Evolutionary conservation across 441 rosid species (phyloP), one percentile per base, ranked within the genome.

Genomic region (Macaranga tanarius): DNA sequence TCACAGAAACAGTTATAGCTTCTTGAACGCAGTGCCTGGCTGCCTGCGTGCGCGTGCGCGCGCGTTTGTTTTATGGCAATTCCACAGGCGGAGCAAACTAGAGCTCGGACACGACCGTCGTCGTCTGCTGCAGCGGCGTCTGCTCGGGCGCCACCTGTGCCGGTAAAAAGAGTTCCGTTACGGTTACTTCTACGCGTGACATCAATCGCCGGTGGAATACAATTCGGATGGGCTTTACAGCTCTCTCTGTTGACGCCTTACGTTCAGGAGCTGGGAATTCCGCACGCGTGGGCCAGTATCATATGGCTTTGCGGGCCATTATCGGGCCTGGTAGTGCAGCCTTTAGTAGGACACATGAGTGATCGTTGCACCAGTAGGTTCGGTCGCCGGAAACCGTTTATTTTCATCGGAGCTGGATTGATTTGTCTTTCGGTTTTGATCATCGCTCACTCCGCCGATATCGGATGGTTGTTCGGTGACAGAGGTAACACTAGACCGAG

Each of bases 291-390:
- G 98, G 93, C 99, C 22, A 95, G 98, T 71, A 73, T 90, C 38
- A 92, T 95, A 56, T 92, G 99, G 99, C 90, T 95, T 8, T 95
- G 99, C 73, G 99, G 98, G 2, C 98, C 97, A 28, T 90, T 95
- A 72, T 91, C 99, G 4, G 99, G 99, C 48, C 78, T 92, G 3
- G 3, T 92, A 11, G 98, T 92, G 58, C 99, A 95, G 75, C 99
- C 98, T 1, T 79, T 95, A 17, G 97, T 92, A 6, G 98, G 98
- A 9, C 97, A 85, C 74, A 84, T 86, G 81, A 95, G 99, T 76
- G 99, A 95, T 59, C 88, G 92, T 62, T 91, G 95, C 83, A 84
- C 79, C 17, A 95, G 95, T 79, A 84, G 85, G 59, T 91, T 92
- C 73, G 99, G 97, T 73, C 96, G 99, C 50, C 90, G 97, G 19